phyloP scores from a whole-genome alignment of 495 filamentous ascomycete species.

The Evansstolkia leycettana region DNA sequence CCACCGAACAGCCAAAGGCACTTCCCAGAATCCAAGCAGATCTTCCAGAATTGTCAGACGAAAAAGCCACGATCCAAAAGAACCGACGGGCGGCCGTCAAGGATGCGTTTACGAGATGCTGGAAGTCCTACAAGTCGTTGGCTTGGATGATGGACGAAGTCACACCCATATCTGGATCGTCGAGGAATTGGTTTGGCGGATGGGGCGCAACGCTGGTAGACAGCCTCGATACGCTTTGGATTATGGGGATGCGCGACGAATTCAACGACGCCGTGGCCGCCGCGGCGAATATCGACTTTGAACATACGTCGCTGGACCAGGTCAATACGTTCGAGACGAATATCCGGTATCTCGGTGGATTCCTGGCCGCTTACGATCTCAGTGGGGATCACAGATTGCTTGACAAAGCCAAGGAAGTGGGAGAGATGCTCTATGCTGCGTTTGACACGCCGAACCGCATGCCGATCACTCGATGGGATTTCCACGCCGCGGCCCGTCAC shows the following conservation, averaged over 20 bases:
- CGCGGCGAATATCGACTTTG: conserved; percentile 63
- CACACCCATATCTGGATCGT: conserved; percentile 42
- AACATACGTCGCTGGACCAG: conserved; percentile 19
- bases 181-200: conserved; percentile 56
- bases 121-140: conserved; percentile 49
- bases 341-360: conserved; percentile 38
- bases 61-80: neutral
- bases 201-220: conserved; percentile 81
- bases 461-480: conserved; percentile 23
- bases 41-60: neutral
- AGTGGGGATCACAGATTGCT: conserved; percentile 24
- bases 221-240: conserved; percentile 77
- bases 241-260: conserved; percentile 69
- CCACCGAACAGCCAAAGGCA: no score
- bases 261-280: conserved; percentile 63
- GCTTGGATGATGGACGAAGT: conserved; percentile 64
- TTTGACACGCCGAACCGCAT: conserved; percentile 28
- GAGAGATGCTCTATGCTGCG: conserved; percentile 24
- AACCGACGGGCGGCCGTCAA: conserved; percentile 28
- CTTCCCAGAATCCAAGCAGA: no score
- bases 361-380: conserved; percentile 38
- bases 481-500: conserved; percentile 9
- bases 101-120: conserved; percentile 46
- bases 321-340: conserved; percentile 39
- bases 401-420: conserved; percentile 20